These are phyloP conservation scores for Tricholoma hemisulphureum DNA, from an alignment of 768 basidiomycete genomes.

Conservation along the genomic window DNA sequence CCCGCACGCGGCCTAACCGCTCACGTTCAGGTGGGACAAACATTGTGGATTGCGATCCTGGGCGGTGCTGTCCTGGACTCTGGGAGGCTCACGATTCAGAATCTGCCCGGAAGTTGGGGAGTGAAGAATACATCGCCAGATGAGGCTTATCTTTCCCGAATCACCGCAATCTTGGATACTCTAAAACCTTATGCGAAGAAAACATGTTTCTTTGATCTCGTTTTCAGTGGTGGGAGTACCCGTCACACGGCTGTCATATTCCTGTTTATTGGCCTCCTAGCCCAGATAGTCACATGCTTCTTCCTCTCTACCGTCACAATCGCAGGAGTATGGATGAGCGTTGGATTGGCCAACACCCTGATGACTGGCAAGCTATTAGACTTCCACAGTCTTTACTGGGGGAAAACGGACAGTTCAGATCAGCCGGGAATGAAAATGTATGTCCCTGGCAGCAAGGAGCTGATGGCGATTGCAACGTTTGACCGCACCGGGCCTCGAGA, in stretches of 20 bases:
- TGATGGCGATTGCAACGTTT: constrained; percentile 27
- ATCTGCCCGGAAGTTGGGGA: constrained; percentile 22
- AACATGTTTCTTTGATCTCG: constrained; percentile 15
- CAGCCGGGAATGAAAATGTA: constrained; percentile 15
- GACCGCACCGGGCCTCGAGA: constrained; percentile 23
- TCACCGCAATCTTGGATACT: constrained; percentile 16
- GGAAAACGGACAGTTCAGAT: not conserved
- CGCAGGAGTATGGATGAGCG: constrained; percentile 27
- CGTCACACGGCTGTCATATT: constrained; percentile 19
- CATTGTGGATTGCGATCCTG: constrained; percentile 25
- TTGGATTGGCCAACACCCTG: constrained; percentile 23
- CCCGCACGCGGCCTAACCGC: constrained; percentile 8
- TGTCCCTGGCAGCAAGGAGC: constrained; percentile 19
- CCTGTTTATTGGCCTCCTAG: constrained; percentile 21
- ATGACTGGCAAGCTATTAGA: constrained; percentile 16
- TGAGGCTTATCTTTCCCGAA: constrained; percentile 20
- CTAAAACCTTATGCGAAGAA: constrained; percentile 17
- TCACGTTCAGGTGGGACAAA: constrained; percentile 19
- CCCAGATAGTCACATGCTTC: constrained; percentile 25
- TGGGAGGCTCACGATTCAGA: constrained; percentile 26
- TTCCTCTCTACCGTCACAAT: constrained; percentile 25
- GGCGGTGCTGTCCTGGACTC: constrained; percentile 22
- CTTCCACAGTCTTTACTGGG: not conserved
- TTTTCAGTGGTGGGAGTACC: constrained; percentile 18
- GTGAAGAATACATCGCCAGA: constrained; percentile 15